Base-by-base conservation (phyloP, 352 stramenopile species). In the Phytophthora podocarpi region DNA sequence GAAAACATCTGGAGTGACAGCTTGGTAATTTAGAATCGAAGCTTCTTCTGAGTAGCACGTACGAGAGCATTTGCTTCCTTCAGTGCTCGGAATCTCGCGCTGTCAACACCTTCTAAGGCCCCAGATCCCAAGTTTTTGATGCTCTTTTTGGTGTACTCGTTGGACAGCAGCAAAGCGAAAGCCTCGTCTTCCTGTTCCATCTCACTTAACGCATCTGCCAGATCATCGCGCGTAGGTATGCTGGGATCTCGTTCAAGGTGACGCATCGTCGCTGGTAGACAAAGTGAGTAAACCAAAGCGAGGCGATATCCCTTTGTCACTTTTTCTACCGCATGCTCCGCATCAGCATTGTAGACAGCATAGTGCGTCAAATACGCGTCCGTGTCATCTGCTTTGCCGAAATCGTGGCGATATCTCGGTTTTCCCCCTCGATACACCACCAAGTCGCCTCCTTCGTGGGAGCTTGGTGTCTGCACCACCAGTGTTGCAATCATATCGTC, bases 401-500 rank as follows among this genome's bases (percentile, higher is more conserved):
- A 72, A 24, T 60, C 51, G 28, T 72, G 51, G 5, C 53, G 52
- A 4, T 62, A 26, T 28, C 37, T 41, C 32, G 50, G n/a, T 10
- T 64, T 34, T 0, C 32, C 35, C 2, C 56, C 16, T n/a, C 27
- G 55, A 58, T 53, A 59, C 2, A 76, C 54, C 7, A 65, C 9
- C 7, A 42, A 21, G 20, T 66, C 58, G 5, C 64, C 59, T 18
- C 59, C 66, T 57, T 68, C 30, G 20, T 62, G 70, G n/a, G 24
- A 9, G 5, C 59, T 64, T 1, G 78, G 71, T 0, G 79, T 46
- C 31, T 80, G 62, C 2, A 88, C 20, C 16, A 86, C 59, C 11
- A 89, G 42, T 11, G 74, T 86, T 4, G 72, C 76, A 26, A 83
- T 78, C 79, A 78, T 83, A 11, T 68, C 74, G 7, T 64, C 65